phyloP scores from a whole-genome alignment of 441 rosid species.

The Eruca vesicaria region DNA sequence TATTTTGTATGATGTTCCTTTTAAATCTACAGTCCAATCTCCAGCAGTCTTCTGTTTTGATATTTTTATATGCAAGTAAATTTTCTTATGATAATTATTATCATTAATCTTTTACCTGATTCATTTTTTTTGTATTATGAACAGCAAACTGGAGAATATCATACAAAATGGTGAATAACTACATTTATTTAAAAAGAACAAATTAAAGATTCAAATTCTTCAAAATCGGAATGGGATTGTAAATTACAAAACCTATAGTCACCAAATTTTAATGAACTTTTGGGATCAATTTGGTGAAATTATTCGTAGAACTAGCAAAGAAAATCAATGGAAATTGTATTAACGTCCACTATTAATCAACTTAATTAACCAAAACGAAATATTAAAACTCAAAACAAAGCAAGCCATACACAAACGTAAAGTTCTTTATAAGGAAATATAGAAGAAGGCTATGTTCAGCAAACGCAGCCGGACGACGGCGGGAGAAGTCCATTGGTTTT shows the following conservation, averaged over 20 bases:
- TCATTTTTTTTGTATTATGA: neutral
- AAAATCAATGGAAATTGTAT: neutral
- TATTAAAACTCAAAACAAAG: neutral
- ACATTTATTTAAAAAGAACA: neutral
- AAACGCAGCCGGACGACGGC: constrained; percentile 33
- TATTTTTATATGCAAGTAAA: neutral
- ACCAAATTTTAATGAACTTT: neutral
- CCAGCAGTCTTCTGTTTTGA: neutral
- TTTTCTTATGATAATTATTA: neutral
- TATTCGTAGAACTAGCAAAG: neutral
- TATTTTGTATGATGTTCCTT: neutral
- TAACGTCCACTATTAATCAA: neutral
- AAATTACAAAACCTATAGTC: neutral
- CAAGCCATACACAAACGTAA: neutral
- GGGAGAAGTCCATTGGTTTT: constrained; percentile 37
- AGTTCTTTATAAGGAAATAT: neutral
- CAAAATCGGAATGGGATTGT: neutral
- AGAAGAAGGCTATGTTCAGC: neutral
- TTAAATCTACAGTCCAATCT: neutral
- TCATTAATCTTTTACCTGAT: neutral
- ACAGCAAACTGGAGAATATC: neutral
- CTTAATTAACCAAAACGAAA: neutral
- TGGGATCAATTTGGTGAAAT: neutral
- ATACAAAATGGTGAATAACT: neutral
- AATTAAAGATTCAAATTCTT: neutral